Evolutionary conservation across 73 alveolate species (phyloP).

Genomic region (Uronychia setigera): DNA sequence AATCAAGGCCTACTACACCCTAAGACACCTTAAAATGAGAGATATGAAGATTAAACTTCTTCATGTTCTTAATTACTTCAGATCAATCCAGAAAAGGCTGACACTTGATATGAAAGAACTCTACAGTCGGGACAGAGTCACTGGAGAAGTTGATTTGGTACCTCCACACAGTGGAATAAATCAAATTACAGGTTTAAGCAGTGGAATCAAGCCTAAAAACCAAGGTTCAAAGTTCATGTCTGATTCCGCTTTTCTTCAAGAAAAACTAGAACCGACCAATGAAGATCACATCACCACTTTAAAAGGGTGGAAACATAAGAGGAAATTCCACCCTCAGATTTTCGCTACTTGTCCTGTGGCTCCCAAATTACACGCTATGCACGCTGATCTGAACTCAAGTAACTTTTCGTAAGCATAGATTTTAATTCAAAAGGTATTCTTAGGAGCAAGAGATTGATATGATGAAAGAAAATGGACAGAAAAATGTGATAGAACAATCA

Average conservation of each 20-base stretch:
- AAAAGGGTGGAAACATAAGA: conserved; percentile 27
- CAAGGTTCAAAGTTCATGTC: neutral
- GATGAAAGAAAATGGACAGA: conserved; percentile 6
- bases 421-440: neutral
- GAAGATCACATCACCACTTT: conserved; percentile 22
- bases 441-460: conserved; percentile 11
- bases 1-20: conserved; percentile 40
- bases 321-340: conserved; percentile 19
- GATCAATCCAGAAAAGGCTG: conserved; percentile 38
- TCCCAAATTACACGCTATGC: conserved; percentile 38
- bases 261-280: neutral
- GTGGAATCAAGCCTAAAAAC: neutral
- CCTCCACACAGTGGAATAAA: conserved; percentile 27
- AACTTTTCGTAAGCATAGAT: neutral
- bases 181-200: conserved; percentile 10
- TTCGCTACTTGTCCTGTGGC: conserved; percentile 30
- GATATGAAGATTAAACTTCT: conserved; percentile 33
- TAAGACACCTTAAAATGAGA: conserved; percentile 21
- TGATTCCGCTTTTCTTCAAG: neutral
- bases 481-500: neutral
- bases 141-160: conserved; percentile 26
- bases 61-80: conserved; percentile 40
- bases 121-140: conserved; percentile 20
- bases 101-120: conserved; percentile 27
- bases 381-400: neutral